Base-by-base conservation (phyloP, 1,284 basidiomycete species). In the Cerrena zonata region DNA sequence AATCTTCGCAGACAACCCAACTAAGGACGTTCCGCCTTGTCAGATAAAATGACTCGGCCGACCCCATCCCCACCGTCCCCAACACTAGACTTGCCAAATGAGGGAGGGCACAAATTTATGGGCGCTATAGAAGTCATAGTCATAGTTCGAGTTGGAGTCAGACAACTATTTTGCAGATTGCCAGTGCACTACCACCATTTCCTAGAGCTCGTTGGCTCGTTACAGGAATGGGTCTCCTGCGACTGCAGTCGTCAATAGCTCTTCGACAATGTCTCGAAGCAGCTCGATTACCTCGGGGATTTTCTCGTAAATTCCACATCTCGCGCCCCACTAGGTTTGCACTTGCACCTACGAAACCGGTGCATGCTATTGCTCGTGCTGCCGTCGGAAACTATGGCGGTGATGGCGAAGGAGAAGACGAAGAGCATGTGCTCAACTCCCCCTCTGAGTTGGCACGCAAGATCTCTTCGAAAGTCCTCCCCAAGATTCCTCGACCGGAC, bases 391-490 rank as follows among this genome's bases (percentile, higher is more conserved):
- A 60, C 0, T 67, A 61, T 42, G 51, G 52, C 36, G 41, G 55
- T 30, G 26, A 51, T 40, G 45, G 45, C 5, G n/a, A n/a, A n/a
- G 12, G 10, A 21, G 79, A 84, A 56, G 84, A 86, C 43, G 85
- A 80, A 45, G 86, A 89, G 38, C 86, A 89, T 54, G 89, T 92
- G 51, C 78, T 95, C 63, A 94, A 85, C 69, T 93, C 91, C 1
- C 90, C 94, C 1, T 95, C 92, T 7, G 93, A 95, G 63, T 77
- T 97, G 51, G 94, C 94, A 15, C 83, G 92, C 59, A 86, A 81
- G 65, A 86, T 97, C 53, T 95, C 91, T 10, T 91, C 93, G 19
- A 90, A 87, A 62, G 94, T 96, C 43, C 77, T 97, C 18, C 91
- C 92, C 37, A 89, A 90, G 62, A 76, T 94, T 30, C 83, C 86